Percentiles rank a stretch among this genome's conserved stretches.
These are phyloP conservation scores for Discostella stelligera DNA, from an alignment of 352 stramenopile species.

Conservation along the genomic window DNA sequence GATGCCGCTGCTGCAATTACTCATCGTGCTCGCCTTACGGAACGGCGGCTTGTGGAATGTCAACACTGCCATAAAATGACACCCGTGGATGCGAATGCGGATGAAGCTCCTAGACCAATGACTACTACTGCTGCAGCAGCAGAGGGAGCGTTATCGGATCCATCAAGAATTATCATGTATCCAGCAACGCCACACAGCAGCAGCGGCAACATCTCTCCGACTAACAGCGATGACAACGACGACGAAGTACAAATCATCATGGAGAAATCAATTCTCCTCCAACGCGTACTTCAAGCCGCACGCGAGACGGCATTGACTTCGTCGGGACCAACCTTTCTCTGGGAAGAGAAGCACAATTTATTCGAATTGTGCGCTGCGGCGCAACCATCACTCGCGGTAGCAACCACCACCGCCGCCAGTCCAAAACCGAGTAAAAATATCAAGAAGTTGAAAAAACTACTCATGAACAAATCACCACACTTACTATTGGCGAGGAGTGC, in stretches of 20 bases:
- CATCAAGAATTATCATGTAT: background rate
- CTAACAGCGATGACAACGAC: background rate
- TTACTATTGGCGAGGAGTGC: constrained; percentile 40
- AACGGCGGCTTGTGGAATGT: background rate
- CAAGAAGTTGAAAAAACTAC: constrained; percentile 17
- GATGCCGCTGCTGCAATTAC: background rate
- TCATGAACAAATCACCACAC: constrained; percentile 25
- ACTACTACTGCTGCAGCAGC: background rate
- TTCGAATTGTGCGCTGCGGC: constrained; percentile 13
- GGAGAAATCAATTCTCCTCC: constrained; percentile 3
- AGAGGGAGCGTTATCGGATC: background rate
- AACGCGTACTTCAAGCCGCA: constrained; percentile 2
- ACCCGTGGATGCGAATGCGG: background rate
- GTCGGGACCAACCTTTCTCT: constrained; percentile 1
- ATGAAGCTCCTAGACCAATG: background rate
- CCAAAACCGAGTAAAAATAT: constrained; percentile 9
- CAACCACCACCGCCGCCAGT: background rate
- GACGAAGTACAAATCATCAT: background rate
- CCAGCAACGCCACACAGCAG: background rate
- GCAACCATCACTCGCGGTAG: too few species aligned
- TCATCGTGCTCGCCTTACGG: too few species aligned
- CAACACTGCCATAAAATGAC: constrained; percentile 10
- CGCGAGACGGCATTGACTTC: constrained; percentile 1
- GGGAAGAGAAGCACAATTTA: constrained; percentile 6
- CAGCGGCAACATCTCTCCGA: background rate